Evolutionary conservation across 2,329 filamentous ascomycete species (phyloP), one percentile per base, ranked within the genome.

Genomic region (Pseudocercospora macadamiae): DNA sequence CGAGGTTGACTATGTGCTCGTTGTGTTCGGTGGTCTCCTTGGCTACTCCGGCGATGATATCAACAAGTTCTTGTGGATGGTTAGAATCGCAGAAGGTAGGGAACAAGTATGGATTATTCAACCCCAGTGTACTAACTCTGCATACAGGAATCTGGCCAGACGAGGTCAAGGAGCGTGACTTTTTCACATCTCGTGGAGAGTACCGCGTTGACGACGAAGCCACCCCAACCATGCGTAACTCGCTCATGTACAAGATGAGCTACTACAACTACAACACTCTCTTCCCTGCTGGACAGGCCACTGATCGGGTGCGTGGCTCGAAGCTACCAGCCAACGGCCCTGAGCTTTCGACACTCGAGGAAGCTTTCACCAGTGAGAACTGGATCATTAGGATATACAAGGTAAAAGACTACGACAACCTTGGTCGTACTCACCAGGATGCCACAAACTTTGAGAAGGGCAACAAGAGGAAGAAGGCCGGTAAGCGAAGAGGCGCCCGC

Each of bases 1-100:
- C 72, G 95, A 99, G 77, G 95, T 99, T 2, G 93, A 99, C 77
- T 99, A 99, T 70, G 91, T 99, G n/a, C 83, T 99, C 55, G 87
- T 99, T 18, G 95, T 99, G 57, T 99, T 97, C 70, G 95, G 95
- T 71, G 95, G 91, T 74, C 86, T 99, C 59, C 82, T 99, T 36
- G 96, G 96, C 56, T 99, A 99, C 81, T 97, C 93, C 52, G 95
- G 95, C 64, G 95, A 99, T 70, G 95, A 99, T 73, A 96, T 99
- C 81, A 99, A 99, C 83, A 99, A 99, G 81, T 99, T 99, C 82
- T 82, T 99, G 68, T 99, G 95, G 95, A 99, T 99, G 96, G 93
- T 99, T 59, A 87, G 95, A 74, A 99, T 99, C 72, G 95, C 95
- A 36, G 95, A 99, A 78, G 95, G 95, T 70, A 51, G 66, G 66